These are phyloP conservation scores for Boletus sensibilis DNA, from an alignment of 768 basidiomycete species.

Conservation along the genomic window DNA sequence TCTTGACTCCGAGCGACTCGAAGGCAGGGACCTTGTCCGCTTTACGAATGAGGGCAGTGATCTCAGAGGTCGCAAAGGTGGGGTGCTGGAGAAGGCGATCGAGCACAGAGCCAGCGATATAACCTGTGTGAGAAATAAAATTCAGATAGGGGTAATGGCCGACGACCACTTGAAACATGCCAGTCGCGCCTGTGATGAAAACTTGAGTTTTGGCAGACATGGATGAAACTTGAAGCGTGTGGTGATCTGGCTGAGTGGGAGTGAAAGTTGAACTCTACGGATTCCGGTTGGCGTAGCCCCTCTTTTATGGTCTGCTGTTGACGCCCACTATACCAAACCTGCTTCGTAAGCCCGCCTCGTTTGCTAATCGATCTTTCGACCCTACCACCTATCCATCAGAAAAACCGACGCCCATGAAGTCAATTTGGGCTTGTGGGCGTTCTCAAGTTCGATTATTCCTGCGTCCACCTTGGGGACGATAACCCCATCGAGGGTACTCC, in stretches of 20 bases:
- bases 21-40: constrained; percentile 23
- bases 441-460: neutral
- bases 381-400: neutral
- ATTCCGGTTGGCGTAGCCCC: neutral
- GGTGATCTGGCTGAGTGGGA: neutral
- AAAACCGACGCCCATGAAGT: neutral
- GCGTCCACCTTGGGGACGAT: too few relatives aligned
- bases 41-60: constrained; percentile 34
- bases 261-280: neutral
- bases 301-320: constrained; percentile 1
- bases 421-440: neutral
- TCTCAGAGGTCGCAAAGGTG: constrained; percentile 20
- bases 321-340: neutral
- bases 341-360: constrained; percentile 7
- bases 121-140: constrained; percentile 20
- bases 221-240: neutral
- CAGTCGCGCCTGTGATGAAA: constrained; percentile 23
- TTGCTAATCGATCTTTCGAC: too few relatives aligned
- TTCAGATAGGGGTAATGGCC: neutral
- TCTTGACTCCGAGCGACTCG: constrained; percentile 25
- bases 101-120: constrained; percentile 35
- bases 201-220: constrained; percentile 24
- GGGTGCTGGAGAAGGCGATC: constrained; percentile 30
- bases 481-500: neutral
- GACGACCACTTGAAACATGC: constrained; percentile 1